Conservation (phyloP, 306 rosid species). For the Gastrolobium bilobum region DNA sequence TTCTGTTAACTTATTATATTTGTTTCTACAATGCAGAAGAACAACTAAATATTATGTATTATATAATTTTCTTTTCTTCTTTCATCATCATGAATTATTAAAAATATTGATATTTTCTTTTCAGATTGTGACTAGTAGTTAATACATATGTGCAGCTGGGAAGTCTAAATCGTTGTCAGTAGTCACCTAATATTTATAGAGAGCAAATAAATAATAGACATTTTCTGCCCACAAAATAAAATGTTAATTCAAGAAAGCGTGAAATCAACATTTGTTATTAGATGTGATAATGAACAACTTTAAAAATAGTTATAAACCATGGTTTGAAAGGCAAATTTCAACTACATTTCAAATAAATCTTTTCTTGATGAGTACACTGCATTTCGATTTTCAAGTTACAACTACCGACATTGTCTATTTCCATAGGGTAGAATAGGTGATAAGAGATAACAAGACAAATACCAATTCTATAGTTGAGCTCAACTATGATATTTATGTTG, state of each 20-base stretch:
- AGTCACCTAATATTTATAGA: neutral
- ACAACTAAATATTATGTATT: slow-evolving; percentile 31
- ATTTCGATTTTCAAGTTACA: neutral
- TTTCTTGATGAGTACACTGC: neutral
- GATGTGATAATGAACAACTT: neutral
- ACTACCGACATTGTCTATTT: no score
- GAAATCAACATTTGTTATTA: no score
- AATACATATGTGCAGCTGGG: no score
- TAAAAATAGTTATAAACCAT: neutral
- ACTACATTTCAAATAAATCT: neutral
- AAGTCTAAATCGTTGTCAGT: no score
- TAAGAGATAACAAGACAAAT: neutral
- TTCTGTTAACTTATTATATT: slow-evolving; percentile 19
- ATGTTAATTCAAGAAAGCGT: neutral
- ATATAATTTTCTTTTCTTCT: neutral
- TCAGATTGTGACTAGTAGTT: no score
- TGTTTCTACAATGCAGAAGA: slow-evolving; percentile 41
- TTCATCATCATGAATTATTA: neutral
- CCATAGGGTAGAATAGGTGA: no score
- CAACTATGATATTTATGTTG: neutral
- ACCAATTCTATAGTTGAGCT: neutral
- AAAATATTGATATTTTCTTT: no score
- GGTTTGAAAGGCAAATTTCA: neutral
- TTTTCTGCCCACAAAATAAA: neutral
- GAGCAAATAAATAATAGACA: neutral